Evolutionary conservation across 805 yeast genomes (phyloP).

Genomic region (Metschnikowia lochheadii): DNA sequence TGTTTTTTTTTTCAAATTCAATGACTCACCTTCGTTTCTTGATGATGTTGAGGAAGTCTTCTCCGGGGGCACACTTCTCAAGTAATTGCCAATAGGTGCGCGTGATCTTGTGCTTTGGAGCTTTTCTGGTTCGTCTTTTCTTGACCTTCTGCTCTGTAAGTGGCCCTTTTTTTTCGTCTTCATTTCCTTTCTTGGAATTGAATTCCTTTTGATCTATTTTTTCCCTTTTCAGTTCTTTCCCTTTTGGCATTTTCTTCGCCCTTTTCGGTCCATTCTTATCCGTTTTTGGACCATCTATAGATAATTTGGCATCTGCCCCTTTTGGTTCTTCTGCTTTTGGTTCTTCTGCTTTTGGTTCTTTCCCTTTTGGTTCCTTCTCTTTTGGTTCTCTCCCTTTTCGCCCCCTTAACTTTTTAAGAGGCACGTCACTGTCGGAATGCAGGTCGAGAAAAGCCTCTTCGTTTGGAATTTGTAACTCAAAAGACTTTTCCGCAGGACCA

Average conservation of each 20-base stretch:
- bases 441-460: no score
- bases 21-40: not conserved
- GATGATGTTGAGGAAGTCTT: constrained; percentile 1
- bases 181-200: not conserved
- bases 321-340: not conserved
- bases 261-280: not conserved
- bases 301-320: no score
- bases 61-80: constrained; percentile 3
- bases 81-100: not conserved
- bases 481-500: not conserved
- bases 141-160: not conserved
- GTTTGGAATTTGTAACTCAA: not conserved
- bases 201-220: not conserved
- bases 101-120: not conserved
- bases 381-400: not conserved
- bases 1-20: not conserved
- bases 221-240: not conserved
- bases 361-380: not conserved
- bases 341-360: not conserved
- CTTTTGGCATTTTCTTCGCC: not conserved
- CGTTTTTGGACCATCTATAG: no score
- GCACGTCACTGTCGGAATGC: not conserved
- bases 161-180: not conserved
- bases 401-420: not conserved
- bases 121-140: not conserved